Percentiles rank a stretch among this genome's conserved stretches.
Conservation (phyloP, 371 early-diverging fungal species). For the Dichotomocladium elegans region DNA sequence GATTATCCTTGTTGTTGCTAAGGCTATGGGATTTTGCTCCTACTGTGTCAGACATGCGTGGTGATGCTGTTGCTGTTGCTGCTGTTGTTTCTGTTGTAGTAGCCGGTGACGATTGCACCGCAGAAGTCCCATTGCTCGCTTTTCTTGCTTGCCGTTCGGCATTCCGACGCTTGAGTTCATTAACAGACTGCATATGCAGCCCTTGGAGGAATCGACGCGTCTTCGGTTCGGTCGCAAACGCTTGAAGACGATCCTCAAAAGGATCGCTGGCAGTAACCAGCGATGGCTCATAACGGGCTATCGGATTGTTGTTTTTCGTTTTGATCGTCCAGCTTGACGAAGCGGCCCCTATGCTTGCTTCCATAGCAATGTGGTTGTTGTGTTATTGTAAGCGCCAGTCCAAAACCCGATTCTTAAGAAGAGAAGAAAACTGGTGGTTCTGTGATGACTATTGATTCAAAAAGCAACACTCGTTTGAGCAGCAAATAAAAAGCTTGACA, state of each 20-base stretch:
- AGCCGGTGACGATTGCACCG: neutral
- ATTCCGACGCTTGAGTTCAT: slow-evolving; percentile 14
- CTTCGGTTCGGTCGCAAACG: slow-evolving; percentile 1
- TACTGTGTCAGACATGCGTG: too few relatives aligned
- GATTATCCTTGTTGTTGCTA: neutral
- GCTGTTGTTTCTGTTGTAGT: neutral
- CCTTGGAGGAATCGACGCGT: slow-evolving; percentile 4
- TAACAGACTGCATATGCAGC: slow-evolving; percentile 7
- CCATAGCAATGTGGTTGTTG: too few relatives aligned
- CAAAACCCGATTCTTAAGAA: too few relatives aligned
- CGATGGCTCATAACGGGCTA: neutral
- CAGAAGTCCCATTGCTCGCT: neutral
- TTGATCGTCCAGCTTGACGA: neutral
- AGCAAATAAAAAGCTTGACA: too few relatives aligned
- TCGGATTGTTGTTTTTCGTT: neutral
- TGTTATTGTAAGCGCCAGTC: too few relatives aligned
- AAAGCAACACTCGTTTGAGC: too few relatives aligned
- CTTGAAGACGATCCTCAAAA: slow-evolving; percentile 13
- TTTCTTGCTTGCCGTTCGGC: slow-evolving; percentile 16
- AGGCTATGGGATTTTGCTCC: too few relatives aligned
- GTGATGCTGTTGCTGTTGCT: neutral
- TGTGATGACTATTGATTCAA: too few relatives aligned
- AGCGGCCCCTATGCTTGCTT: neutral
- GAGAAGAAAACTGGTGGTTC: too few relatives aligned
- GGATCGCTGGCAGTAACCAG: neutral